Base-by-base conservation (phyloP, 495 filamentous ascomycete species). In the Penicillium alfredii region DNA sequence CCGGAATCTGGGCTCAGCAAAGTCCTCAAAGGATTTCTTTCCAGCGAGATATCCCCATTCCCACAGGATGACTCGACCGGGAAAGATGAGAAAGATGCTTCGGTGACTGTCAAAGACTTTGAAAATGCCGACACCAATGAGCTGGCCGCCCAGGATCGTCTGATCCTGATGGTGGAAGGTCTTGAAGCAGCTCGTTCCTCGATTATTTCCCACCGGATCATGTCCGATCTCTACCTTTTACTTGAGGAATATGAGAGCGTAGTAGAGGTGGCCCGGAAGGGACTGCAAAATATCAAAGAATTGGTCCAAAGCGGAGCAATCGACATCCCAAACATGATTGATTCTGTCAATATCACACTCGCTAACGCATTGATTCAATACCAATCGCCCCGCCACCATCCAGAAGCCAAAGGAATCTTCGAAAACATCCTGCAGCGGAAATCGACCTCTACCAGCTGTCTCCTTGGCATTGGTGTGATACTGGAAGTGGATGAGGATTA, bases 401-500 rank as follows among this genome's bases (percentile, higher is more conserved):
- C 77, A 15, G 89, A 97, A 65, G 93, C 92, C 3, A 88, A 84
- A 47, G 46, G 42, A 8, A 71, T 94, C 7, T 99, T 99, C 44
- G 79, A 92, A 42, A 66, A 68, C 6, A 84, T 95, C 1, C 70
- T 99, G 0, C 60, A 73, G 26, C 74, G 81, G 22, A 84, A 86
- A 30, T 70, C 78, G 6, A 73, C 68, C 2, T 87, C 84, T 2
- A 88, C 86, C 5, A 63, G 77, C 28, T 92, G 87, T 25, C 67
- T 98, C 22, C 82, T 97, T 32, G 92, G 92, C 2, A 77, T 96
- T 33, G 92, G 92, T 7, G 60, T 95, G 15, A 88, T 98, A 20
- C 78, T 88, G 25, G 86, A 95, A 61, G 89, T 95, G 42, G 86
- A 95, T 47, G 84, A 93, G 45, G 80, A 97, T 27, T 94, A 86